Base-by-base conservation (phyloP, 129 eudicot species). In the Oenanthe sinensis region DNA sequence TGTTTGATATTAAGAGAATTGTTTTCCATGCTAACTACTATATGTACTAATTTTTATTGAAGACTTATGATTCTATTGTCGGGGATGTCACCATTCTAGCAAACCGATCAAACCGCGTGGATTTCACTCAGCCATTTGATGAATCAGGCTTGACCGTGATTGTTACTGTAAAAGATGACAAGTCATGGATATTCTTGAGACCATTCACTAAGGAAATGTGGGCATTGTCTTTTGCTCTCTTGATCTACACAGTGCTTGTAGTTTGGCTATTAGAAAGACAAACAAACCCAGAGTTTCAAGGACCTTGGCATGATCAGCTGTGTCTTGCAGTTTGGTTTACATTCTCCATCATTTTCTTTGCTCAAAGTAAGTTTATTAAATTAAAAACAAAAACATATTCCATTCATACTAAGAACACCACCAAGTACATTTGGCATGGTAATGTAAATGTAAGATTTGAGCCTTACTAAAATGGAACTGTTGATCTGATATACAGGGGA, bases 141-240 rank as follows among this genome's bases (percentile, higher is more conserved):
- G 87, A 86, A 48, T 86, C 90, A 33, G 93, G 93, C 24, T 81
- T 89, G 84, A 79, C 87, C 43, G 77, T 89, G 89, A 44, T 89
- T 26, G 72, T 62, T 79, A 45, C 75, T 70, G 33, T 10, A n/a
- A 24, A 24, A 10, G 39, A 45, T 28, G 33, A 74, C 12, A 67
- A 67, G 22, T 74, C 77, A 22, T 74, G 55, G 77, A 45, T 74
- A 74, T 89, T 89, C 75, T n/a, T 86, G 78, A 83, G 85, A 85
- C 89, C 93, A 40, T 89, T 89, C 75, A 83, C 90, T 8, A 4
- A 45, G 36, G 75, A 50, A 84, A 82, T 87, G 93, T 89, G 93
- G 93, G 78, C 75, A 55, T 63, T 84, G 8, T 85, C 87, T 63
- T 81, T 44, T 67, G 81, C 82, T 26, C 75, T 86, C 63, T 76